Evolutionary conservation across 208 protist species (phyloP).

Genomic region (Leishmania amazonensis): DNA sequence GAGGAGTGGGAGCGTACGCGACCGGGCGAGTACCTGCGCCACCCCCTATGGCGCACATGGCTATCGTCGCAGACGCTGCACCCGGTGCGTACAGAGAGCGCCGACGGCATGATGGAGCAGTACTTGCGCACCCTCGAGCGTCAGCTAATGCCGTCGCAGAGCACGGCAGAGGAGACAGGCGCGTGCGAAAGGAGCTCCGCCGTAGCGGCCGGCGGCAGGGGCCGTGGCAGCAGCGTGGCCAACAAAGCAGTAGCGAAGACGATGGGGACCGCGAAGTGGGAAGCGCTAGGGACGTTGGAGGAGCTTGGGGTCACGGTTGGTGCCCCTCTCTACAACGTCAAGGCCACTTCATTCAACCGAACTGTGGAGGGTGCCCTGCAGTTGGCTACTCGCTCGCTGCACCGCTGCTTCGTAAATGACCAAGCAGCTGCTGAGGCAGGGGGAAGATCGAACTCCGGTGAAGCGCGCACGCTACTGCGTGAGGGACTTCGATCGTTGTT

Average conservation of each 20-base stretch:
- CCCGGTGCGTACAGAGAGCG: slow-evolving; percentile 25
- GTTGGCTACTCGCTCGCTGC: slow-evolving; percentile 1
- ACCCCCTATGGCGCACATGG: slow-evolving; percentile 45
- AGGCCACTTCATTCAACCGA: background rate
- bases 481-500: slow-evolving; percentile 1
- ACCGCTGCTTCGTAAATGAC: background rate
- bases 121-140: slow-evolving; percentile 28
- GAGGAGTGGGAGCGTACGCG: slow-evolving; percentile 37
- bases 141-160: background rate
- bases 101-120: slow-evolving; percentile 32
- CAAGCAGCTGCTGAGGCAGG: background rate
- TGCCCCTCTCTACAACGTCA: slow-evolving; percentile 15
- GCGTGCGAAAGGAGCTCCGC: too few species aligned
- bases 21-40: slow-evolving; percentile 33
- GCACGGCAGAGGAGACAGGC: background rate
- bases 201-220: background rate
- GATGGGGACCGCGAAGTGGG: background rate
- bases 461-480: background rate
- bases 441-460: background rate
- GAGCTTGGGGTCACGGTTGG: slow-evolving; percentile 14
- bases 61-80: slow-evolving; percentile 19
- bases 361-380: slow-evolving; percentile 12
- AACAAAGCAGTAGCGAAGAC: background rate
- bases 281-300: background rate
- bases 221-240: background rate